Evolutionary conservation across 495 filamentous ascomycete genomes (phyloP).

Genomic region (Bombardia bombarda): DNA sequence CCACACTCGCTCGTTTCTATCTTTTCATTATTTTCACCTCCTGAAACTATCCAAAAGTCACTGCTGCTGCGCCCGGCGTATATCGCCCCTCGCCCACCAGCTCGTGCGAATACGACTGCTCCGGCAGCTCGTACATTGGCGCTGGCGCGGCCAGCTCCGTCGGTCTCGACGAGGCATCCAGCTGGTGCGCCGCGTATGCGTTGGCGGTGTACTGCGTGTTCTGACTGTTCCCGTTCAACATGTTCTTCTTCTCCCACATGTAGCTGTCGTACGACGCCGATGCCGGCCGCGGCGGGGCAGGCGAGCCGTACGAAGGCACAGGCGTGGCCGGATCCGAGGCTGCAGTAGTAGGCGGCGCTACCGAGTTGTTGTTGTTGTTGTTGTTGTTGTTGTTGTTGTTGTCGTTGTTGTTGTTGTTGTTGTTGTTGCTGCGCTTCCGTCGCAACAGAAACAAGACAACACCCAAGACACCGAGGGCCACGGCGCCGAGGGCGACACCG

Average conservation of each 20-base stretch:
- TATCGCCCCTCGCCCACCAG: constrained; percentile 15
- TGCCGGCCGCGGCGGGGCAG: neutral
- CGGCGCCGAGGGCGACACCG: constrained; percentile 23
- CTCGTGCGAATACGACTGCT: constrained; percentile 23
- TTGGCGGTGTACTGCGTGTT: neutral
- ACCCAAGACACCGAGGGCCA: constrained; percentile 18
- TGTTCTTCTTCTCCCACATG: constrained; percentile 12
- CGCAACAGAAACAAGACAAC: constrained; percentile 16
- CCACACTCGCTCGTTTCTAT: too few species aligned
- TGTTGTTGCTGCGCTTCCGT: constrained; percentile 8
- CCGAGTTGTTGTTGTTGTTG: too few species aligned
- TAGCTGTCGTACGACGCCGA: constrained; percentile 8
- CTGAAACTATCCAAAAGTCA: too few species aligned
- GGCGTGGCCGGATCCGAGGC: constrained; percentile 8
- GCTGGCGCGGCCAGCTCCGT: constrained; percentile 15
- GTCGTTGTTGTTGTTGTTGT: neutral
- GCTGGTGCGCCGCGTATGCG: constrained; percentile 8
- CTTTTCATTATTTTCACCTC: too few species aligned
- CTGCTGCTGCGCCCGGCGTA: too few species aligned
- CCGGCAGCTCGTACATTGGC: constrained; percentile 24
- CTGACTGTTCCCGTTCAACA: too few species aligned
- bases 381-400: too few species aligned
- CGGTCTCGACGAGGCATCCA: constrained; percentile 11
- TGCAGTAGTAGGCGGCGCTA: too few species aligned
- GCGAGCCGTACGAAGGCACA: constrained; percentile 8